Evolutionary conservation across 495 filamentous ascomycete species (phyloP).

Genomic region (Penicillium crystallinum): DNA sequence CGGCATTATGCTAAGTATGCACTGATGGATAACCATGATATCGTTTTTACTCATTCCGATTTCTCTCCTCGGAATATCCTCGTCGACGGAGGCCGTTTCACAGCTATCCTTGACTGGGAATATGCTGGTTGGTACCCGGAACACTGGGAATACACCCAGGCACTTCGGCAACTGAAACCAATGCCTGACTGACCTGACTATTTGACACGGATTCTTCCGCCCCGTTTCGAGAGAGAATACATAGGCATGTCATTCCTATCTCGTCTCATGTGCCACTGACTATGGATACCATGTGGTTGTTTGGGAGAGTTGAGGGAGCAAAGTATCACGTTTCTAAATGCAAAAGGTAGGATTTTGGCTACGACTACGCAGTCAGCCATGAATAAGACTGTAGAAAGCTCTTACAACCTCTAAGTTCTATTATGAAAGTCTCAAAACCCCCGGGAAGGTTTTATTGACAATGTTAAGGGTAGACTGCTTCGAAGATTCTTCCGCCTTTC

Average conservation of each 20-base stretch:
- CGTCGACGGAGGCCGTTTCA: constrained; percentile 15
- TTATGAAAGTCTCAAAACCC: too few relatives aligned
- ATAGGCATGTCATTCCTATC: constrained; percentile 1
- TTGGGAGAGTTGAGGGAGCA: too few relatives aligned
- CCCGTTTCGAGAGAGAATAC: constrained; percentile 5
- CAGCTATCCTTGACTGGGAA: constrained; percentile 17
- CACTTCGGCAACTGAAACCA: constrained; percentile 3
- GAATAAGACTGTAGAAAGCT: too few relatives aligned
- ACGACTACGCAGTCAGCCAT: too few relatives aligned
- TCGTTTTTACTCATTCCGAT: constrained; percentile 19
- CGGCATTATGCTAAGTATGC: constrained; percentile 19
- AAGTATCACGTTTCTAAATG: too few relatives aligned
- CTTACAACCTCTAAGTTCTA: too few relatives aligned
- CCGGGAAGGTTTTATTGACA: too few relatives aligned
- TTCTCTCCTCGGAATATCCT: constrained; percentile 18
- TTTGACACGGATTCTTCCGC: constrained; percentile 12
- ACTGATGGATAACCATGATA: constrained; percentile 18
- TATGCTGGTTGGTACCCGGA: constrained; percentile 13
- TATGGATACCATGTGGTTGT: background rate
- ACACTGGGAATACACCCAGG: constrained; percentile 9
- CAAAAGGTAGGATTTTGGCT: too few relatives aligned
- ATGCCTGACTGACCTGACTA: constrained; percentile 15
- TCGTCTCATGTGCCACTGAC: background rate
- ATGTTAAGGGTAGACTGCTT: too few relatives aligned
- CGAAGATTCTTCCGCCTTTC: too few relatives aligned